Conservation (phyloP, 768 basidiomycete species). For the Tylopilus rubrobrunneus region DNA sequence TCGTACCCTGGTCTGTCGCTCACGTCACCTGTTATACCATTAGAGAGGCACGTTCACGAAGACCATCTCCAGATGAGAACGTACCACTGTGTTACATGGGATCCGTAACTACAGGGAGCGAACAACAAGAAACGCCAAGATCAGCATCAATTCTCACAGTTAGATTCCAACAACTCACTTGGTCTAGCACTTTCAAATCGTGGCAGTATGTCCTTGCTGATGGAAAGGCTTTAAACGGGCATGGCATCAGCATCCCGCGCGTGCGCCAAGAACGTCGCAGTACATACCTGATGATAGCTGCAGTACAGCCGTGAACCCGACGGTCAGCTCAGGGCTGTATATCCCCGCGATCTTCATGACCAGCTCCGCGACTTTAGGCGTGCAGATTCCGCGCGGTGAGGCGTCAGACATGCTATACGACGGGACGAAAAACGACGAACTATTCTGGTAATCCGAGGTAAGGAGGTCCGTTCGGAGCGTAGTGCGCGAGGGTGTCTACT, state of each 20-base stretch:
- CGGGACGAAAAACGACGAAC: conserved; percentile 37
- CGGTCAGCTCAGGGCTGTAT: conserved; percentile 56
- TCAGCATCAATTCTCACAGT: not conserved
- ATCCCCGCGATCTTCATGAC: too few species aligned
- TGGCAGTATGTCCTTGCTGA: conserved; percentile 78
- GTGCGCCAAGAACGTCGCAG: not conserved
- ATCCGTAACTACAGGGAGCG: conserved; percentile 58
- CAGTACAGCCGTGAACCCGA: conserved; percentile 81
- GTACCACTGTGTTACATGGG: conserved; percentile 84
- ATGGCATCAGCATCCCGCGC: not conserved
- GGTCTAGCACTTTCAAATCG: conserved; percentile 85
- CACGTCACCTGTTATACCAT: conserved; percentile 44
- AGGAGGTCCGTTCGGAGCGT: conserved; percentile 67
- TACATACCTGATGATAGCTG: conserved; percentile 78
- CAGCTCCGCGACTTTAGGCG: conserved; percentile 72
- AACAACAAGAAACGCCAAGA: not conserved
- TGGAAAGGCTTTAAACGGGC: conserved; percentile 59
- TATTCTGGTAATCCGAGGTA: conserved; percentile 79
- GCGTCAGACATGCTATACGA: not conserved
- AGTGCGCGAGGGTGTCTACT: conserved; percentile 91
- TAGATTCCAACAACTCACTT: conserved; percentile 34
- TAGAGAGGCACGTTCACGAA: not conserved
- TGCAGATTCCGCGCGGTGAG: conserved; percentile 57
- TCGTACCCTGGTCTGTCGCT: conserved; percentile 77
- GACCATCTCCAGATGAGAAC: conserved; percentile 10